These are phyloP conservation scores for Melastoma candidum DNA, from an alignment of 441 rosid species.

Conservation along the genomic window DNA sequence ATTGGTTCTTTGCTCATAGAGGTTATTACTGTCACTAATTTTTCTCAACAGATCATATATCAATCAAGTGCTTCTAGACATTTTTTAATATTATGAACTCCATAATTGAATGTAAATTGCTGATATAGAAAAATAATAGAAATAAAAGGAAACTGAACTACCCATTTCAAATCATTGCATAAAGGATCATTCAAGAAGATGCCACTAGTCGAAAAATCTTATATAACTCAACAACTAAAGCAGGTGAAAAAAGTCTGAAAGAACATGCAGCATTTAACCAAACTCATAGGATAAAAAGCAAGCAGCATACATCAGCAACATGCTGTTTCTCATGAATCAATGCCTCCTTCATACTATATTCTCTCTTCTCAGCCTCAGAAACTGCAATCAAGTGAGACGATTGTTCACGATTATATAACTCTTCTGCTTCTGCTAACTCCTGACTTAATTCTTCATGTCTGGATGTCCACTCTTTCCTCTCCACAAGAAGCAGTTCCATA, in stretches of 20 bases:
- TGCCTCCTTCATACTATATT: conserved; percentile 55
- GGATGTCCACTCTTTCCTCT: conserved; percentile 62
- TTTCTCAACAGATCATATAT: too few species aligned
- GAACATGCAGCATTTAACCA: neutral
- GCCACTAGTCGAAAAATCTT: neutral
- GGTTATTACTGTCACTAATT: too few species aligned
- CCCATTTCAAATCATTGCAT: neutral
- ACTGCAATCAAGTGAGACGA: conserved; percentile 45
- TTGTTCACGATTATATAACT: conserved; percentile 71
- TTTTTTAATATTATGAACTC: too few species aligned
- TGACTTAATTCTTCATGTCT: conserved; percentile 40
- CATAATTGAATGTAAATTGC: too few species aligned
- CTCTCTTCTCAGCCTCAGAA: conserved; percentile 58
- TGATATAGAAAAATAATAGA: too few species aligned
- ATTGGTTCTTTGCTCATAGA: too few species aligned
- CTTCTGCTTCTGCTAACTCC: conserved; percentile 46
- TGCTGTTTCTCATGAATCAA: conserved; percentile 48
- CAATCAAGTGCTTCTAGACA: too few species aligned
- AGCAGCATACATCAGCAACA: conserved; percentile 46
- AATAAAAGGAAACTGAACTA: too few species aligned
- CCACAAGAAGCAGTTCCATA: conserved; percentile 84
- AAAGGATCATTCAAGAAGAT: neutral
- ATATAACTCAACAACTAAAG: too few species aligned
- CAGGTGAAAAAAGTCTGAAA: neutral
- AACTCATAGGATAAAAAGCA: neutral